Evolutionary conservation across 805 yeast genomes (phyloP).

Genomic region (Phaffomyces opuntiae): DNA sequence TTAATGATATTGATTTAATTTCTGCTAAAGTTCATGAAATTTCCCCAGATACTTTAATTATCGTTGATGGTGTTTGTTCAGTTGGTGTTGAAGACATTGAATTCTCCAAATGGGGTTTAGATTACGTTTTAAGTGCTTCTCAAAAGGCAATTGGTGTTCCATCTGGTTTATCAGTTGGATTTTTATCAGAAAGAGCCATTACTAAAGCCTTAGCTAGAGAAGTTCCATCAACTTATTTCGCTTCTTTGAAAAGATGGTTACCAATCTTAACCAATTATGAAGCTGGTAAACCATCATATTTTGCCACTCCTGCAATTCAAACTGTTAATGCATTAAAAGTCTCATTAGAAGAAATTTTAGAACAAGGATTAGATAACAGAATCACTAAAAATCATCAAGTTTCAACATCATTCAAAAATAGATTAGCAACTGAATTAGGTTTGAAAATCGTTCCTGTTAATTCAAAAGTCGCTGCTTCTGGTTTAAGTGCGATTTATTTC

Average conservation of each 20-base stretch:
- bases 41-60: conserved; percentile 74
- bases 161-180: conserved; percentile 78
- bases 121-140: conserved; percentile 83
- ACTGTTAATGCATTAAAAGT: conserved; percentile 73
- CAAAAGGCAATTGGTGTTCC: conserved; percentile 96
- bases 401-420: conserved; percentile 59
- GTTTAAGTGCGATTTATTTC: conserved; percentile 77
- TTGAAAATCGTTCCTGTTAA: conserved; percentile 58
- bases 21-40: conserved; percentile 51
- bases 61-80: conserved; percentile 95
- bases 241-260: conserved; percentile 75
- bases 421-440: conserved; percentile 46
- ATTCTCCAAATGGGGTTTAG: conserved; percentile 87
- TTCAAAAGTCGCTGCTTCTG: conserved; percentile 68
- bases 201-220: conserved; percentile 46
- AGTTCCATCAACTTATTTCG: conserved; percentile 43
- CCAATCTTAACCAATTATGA: conserved; percentile 88
- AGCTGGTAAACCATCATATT: conserved; percentile 72
- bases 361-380: conserved; percentile 48
- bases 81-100: conserved; percentile 82
- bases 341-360: conserved; percentile 65
- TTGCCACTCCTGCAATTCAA: conserved; percentile 96
- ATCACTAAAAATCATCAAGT: conserved; percentile 55
- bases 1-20: conserved; percentile 60
- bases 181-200: conserved; percentile 71